Percentiles rank a stretch among this genome's conserved stretches.
Conservation (phyloP, 768 basidiomycete genomes). For the Pisolithus tinctorius region DNA sequence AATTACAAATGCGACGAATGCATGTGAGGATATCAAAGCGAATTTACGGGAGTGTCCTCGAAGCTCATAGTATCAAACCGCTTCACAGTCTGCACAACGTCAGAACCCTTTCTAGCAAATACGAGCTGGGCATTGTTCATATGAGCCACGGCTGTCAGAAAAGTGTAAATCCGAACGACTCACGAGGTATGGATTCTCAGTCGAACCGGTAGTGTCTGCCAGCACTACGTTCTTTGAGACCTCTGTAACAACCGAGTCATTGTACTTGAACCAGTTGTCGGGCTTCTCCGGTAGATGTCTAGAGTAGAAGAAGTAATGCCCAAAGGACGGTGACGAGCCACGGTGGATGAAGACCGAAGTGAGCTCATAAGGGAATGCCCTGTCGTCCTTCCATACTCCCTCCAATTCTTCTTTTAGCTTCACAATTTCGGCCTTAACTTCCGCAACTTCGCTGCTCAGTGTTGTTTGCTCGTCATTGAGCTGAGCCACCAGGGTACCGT, state of each 20-base stretch:
- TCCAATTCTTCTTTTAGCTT: conserved; percentile 67
- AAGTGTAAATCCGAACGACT: conserved; percentile 21
- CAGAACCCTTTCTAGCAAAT: conserved; percentile 71
- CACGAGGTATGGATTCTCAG: conserved; percentile 86
- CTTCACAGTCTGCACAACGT: conserved; percentile 78
- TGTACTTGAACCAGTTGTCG: conserved; percentile 94
- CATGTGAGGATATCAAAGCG: conserved; percentile 22
- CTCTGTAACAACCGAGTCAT: conserved; percentile 79
- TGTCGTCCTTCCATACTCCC: conserved; percentile 63
- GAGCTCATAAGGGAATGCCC: conserved; percentile 72
- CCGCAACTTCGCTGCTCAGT: conserved; percentile 51
- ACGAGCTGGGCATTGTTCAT: conserved; percentile 50
- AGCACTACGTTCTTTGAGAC: conserved; percentile 80
- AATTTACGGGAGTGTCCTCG: conserved; percentile 24
- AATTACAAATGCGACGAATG: conserved; percentile 6
- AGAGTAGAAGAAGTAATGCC: conserved; percentile 96
- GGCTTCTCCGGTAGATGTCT: conserved; percentile 73
- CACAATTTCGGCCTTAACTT: conserved; percentile 41
- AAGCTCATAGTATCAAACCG: conserved; percentile 37
- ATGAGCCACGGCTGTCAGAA: background rate
- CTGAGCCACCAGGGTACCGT: conserved; percentile 46
- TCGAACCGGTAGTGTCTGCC: conserved; percentile 83
- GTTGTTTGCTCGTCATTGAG: conserved; percentile 48
- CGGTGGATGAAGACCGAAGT: conserved; percentile 95
- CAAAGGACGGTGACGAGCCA: conserved; percentile 79